Percentiles rank a stretch among this genome's conserved stretches.
Evolutionary conservation across 495 filamentous ascomycete species (phyloP).

Genomic region (Aspergillus egyptiacus): DNA sequence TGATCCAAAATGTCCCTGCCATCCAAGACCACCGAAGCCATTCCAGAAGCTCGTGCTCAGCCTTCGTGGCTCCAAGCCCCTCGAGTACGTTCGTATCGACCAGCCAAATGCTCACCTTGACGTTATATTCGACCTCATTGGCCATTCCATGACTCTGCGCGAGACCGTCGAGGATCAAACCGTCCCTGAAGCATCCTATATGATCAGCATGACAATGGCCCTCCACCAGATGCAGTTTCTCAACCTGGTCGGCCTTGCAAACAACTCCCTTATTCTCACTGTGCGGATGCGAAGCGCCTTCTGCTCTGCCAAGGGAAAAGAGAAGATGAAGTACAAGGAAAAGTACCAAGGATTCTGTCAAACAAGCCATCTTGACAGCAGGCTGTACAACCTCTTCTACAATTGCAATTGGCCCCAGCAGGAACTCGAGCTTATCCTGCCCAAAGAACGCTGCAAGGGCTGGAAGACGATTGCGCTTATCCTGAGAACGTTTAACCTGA

Average conservation of each 20-base stretch:
- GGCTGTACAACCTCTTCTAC: constrained; percentile 20
- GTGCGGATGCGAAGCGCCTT: constrained; percentile 12
- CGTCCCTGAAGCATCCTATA: constrained; percentile 9
- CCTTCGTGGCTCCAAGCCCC: constrained; percentile 13
- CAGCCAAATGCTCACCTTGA: constrained; percentile 20
- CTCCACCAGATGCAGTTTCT: constrained; percentile 18
- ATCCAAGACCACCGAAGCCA: constrained; percentile 9
- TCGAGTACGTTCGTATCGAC: constrained; percentile 16
- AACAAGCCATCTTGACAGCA: constrained; percentile 9
- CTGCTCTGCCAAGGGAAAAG: constrained; percentile 11
- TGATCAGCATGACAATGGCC: constrained; percentile 11
- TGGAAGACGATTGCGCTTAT: constrained; percentile 32
- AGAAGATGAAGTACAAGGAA: constrained; percentile 13
- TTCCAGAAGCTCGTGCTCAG: constrained; percentile 15
- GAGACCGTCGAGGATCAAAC: constrained; percentile 19
- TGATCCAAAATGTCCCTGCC: constrained; percentile 18
- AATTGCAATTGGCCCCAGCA: constrained; percentile 13
- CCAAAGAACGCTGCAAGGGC: constrained; percentile 15
- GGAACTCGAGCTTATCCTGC: constrained; percentile 21
- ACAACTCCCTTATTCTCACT: constrained; percentile 26
- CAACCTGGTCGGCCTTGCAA: constrained; percentile 26
- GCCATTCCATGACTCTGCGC: constrained; percentile 18
- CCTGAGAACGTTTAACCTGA: constrained; percentile 25
- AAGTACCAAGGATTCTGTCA: constrained; percentile 21
- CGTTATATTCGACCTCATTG: constrained; percentile 24